phyloP scores from a whole-genome alignment of 306 rosid genomes.

The Castanea sativa region DNA sequence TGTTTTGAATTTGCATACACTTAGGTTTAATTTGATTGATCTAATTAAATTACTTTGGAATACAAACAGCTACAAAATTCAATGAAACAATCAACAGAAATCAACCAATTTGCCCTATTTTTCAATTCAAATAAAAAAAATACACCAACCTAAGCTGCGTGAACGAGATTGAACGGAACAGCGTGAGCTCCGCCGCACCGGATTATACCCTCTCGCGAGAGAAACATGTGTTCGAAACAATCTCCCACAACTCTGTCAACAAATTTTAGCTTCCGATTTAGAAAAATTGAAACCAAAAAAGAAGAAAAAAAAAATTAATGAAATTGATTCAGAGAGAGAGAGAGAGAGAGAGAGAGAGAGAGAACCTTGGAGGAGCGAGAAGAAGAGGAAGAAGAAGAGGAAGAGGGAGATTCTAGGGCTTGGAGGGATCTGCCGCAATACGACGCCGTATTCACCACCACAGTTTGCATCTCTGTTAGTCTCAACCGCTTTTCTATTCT shows the following conservation, averaged over 20 bases:
- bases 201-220: constrained; percentile 19
- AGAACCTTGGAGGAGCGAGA: constrained; percentile 48
- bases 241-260: neutral
- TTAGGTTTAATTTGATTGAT: too few species aligned
- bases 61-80: neutral
- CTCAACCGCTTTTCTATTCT: neutral
- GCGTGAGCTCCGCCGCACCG: constrained; percentile 16
- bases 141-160: constrained; percentile 35
- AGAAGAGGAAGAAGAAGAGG: constrained; percentile 34
- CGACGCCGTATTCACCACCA: constrained; percentile 49
- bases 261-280: neutral
- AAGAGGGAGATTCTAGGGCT: constrained; percentile 25
- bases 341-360: neutral
- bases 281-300: neutral
- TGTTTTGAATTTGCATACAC: neutral
- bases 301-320: neutral
- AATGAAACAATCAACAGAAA: neutral
- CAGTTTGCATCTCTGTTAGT: constrained; percentile 43
- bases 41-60: neutral
- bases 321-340: neutral
- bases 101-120: neutral
- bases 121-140: neutral
- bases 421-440: constrained; percentile 34
- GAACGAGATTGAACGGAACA: constrained; percentile 30
- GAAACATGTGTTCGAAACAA: constrained; percentile 32